Base-by-base conservation (phyloP, 2,329 filamentous ascomycete genomes). In the Alternaria arborescens region DNA sequence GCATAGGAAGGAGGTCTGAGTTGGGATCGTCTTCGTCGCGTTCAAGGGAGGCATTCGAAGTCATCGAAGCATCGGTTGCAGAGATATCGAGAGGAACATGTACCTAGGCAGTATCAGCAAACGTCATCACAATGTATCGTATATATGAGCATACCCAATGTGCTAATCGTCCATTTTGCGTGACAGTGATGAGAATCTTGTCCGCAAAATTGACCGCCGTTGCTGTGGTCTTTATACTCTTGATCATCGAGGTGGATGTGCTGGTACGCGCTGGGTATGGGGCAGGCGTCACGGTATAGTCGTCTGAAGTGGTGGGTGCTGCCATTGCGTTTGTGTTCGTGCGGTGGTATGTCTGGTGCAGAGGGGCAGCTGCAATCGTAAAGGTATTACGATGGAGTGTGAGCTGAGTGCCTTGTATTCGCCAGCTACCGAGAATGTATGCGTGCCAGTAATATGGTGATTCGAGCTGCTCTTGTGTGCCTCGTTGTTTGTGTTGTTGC, bases 121-220 rank as follows among this genome's bases (percentile, higher is more conserved):
- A 11, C 30, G n/a, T 14, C 18, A 20, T n/a, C 6, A n/a, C 16
- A 28, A 6, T 26, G 12, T 16, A 36, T 11, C 10, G 30, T 4
- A 30, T 4, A 18, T 76, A 38, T 24, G 16, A 1, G 22, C 82
- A 55, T 83, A 97, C 93, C 95, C 95, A 99, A 84, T 98, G 95
- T 20, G 92, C 91, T 47, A 98, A 81, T 60, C 90, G 87, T 7
- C 94, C 94, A 62, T 90, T 87, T 80, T 98, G 95, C 0, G 91
- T 92, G 61, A 98, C 86, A 1, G 93, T 97, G 64, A 99, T 83
- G 70, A 99, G 81, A 71, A 99, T 93, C 79, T 93, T 97, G 85
- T 98, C 95, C 8, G 89, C 85, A 79, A 98, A 98, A 70, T 85
- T 87, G 55, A 93, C 83, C 11, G 85, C 85, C 40, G 88, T 89